Conservation (phyloP, 2,329 filamentous ascomycete species). For the Teratosphaeria pseudoeucalypti region DNA sequence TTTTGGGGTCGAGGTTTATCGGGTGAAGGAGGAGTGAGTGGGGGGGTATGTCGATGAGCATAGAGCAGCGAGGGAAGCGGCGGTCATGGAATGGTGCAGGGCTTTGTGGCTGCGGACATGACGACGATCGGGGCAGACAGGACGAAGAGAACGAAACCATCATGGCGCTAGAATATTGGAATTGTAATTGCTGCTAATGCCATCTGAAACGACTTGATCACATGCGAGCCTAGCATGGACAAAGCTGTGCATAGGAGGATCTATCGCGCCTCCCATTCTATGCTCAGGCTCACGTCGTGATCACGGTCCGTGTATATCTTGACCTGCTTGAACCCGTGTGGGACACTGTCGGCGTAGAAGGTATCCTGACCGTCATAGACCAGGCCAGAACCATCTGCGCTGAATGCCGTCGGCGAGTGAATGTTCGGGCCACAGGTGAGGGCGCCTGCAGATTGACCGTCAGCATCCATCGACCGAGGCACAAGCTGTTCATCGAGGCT, state of each 20-base stretch:
- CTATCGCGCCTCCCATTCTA: constrained; percentile 27
- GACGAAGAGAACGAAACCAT: no score
- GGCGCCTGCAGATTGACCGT: constrained; percentile 15
- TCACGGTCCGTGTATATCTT: constrained; percentile 30
- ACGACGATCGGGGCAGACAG: background rate
- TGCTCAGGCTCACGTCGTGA: constrained; percentile 19
- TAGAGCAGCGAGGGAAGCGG: no score
- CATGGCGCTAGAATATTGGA: no score
- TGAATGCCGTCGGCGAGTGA: constrained; percentile 33
- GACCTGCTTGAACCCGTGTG: constrained; percentile 34
- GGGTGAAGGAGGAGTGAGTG: constrained; percentile 2
- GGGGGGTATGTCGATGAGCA: background rate
- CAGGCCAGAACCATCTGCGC: constrained; percentile 25
- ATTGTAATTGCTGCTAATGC: no score
- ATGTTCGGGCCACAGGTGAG: constrained; percentile 47
- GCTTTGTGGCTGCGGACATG: no score
- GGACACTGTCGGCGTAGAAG: constrained; percentile 35
- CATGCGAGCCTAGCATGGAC: background rate
- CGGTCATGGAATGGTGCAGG: no score
- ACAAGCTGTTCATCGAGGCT: background rate
- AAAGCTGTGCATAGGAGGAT: background rate
- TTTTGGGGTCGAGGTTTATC: constrained; percentile 25
- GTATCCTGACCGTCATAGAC: constrained; percentile 28
- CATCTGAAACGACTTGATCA: background rate
- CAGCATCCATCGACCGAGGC: background rate